Conservation (phyloP, 768 basidiomycete species). For the Agrocybe pediades region DNA sequence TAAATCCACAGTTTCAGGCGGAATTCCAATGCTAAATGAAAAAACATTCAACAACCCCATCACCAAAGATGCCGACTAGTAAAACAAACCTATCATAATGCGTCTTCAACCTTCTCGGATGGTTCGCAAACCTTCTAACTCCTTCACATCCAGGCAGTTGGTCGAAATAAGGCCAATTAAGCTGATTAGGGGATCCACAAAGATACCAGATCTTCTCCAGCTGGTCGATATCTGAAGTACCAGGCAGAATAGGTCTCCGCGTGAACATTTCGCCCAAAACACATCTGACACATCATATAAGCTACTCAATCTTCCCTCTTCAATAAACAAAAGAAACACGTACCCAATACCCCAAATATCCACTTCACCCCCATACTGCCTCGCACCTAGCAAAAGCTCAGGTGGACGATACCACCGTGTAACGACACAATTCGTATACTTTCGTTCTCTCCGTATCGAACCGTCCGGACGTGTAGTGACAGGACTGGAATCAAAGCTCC, state of each 20-base stretch:
- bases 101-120: constrained; percentile 56
- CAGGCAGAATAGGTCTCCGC: constrained; percentile 83
- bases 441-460: constrained; percentile 44
- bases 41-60: background rate
- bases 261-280: constrained; percentile 97
- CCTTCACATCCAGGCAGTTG: constrained; percentile 79
- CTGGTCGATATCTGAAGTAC: constrained; percentile 90
- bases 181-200: constrained; percentile 87
- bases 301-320: background rate
- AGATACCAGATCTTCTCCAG: constrained; percentile 85
- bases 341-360: constrained; percentile 99
- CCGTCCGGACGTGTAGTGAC: constrained; percentile 22
- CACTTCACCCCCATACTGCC: constrained; percentile 89
- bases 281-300: constrained; percentile 63
- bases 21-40: constrained; percentile 48
- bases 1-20: constrained; percentile 75
- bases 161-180: constrained; percentile 80
- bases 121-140: constrained; percentile 59
- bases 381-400: constrained; percentile 86
- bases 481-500: constrained; percentile 66
- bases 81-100: constrained; percentile 64
- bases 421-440: constrained; percentile 95
- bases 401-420: constrained; percentile 96
- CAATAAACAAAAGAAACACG: constrained; percentile 24
- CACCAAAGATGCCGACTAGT: too few relatives aligned